Evolutionary conservation across 306 rosid species (phyloP).

Genomic region (peach (Prunus persica)): Prunus_persica_NCBIv2 NC_034016.1:21317501-21318000

Average conservation of each 20-base stretch:
- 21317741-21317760: background rate
- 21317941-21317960: conserved; percentile 67
- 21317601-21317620: background rate
- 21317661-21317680: background rate
- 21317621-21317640: background rate
- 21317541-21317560: background rate
- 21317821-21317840: background rate
- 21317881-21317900: background rate
- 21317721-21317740: background rate
- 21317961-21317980: conserved; percentile 56
- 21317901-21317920: conserved; percentile 35
- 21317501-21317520: background rate
- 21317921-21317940: conserved; percentile 73
- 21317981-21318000: conserved; percentile 79
- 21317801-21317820: background rate
- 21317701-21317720: background rate
- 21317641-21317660: background rate
- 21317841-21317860: background rate
- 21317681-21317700: background rate
- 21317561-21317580: background rate
- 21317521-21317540: background rate
- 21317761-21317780: background rate
- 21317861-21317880: background rate
- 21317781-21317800: background rate
- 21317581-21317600: background rate